These are phyloP conservation scores for Ogataea salicorniae DNA, from an alignment of 805 yeast genomes.

Conservation along the genomic window DNA sequence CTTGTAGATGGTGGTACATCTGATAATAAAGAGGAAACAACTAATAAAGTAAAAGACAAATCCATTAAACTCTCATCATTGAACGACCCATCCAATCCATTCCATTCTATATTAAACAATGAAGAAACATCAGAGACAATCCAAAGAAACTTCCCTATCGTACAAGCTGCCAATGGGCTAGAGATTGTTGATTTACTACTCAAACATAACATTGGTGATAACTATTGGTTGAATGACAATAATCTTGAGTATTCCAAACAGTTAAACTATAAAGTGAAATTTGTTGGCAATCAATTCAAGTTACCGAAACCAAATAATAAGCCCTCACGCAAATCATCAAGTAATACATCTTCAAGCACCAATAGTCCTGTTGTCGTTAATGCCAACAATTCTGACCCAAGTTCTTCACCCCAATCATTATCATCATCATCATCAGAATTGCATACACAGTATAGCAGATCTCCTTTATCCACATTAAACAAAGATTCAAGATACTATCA, in stretches of 20 bases:
- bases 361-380: not conserved
- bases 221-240: constrained; percentile 15
- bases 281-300: constrained; percentile 23
- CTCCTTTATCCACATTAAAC: constrained; percentile 41
- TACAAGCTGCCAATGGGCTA: constrained; percentile 24
- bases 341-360: not conserved
- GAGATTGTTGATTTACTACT: constrained; percentile 30
- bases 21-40: not conserved
- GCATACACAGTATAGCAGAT: constrained; percentile 1
- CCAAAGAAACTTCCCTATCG: constrained; percentile 15
- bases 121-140: constrained; percentile 10
- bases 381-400: not conserved
- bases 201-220: constrained; percentile 22
- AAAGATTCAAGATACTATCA: constrained; percentile 37
- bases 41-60: constrained; percentile 5
- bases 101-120: constrained; percentile 1
- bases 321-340: not conserved
- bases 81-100: constrained; percentile 6
- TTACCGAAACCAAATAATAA: constrained; percentile 15
- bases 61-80: not conserved
- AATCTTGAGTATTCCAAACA: constrained; percentile 12
- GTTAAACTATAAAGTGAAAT: constrained; percentile 27
- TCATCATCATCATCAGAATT: not conserved
- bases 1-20: not conserved
- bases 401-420: not conserved